These are phyloP conservation scores for Waitea zeae DNA, from an alignment of 1,284 basidiomycete genomes.

Conservation along the genomic window DNA sequence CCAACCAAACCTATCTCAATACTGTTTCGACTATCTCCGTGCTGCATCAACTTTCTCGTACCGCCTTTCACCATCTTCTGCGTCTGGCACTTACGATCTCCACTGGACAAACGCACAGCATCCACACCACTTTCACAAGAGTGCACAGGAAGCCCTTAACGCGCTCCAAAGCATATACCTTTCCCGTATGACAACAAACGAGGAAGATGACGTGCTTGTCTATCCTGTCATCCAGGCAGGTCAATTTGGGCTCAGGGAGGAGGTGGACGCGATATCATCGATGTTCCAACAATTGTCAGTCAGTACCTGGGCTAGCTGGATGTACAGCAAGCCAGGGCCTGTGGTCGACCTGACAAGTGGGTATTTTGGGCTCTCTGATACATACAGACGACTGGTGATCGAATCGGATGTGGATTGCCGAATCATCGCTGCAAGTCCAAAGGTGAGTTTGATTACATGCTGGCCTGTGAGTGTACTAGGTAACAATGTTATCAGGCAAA, in stretches of 20 bases:
- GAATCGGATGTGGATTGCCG: conserved; percentile 43
- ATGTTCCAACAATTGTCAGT: conserved; percentile 35
- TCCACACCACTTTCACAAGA: too few species aligned
- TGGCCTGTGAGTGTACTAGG: too few species aligned
- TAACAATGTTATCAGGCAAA: too few species aligned
- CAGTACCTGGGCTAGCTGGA: neutral
- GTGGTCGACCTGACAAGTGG: conserved; percentile 76
- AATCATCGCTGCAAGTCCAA: conserved; percentile 78
- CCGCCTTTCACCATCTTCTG: conserved; percentile 23
- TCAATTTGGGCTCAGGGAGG: conserved; percentile 68
- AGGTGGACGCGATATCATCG: conserved; percentile 45
- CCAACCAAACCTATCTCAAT: conserved; percentile 55
- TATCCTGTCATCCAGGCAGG: conserved; percentile 79
- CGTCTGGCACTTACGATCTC: neutral
- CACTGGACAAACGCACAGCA: conserved; percentile 16
- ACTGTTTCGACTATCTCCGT: conserved; percentile 69
- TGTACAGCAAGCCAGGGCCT: conserved; percentile 13
- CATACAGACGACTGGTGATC: conserved; percentile 68
- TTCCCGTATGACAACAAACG: too few species aligned
- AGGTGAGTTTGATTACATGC: conserved; percentile 44
- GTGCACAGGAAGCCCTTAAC: too few species aligned
- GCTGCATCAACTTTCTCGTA: conserved; percentile 66
- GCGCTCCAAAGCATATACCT: too few species aligned
- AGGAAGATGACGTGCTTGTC: conserved; percentile 39
- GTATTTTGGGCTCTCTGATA: conserved; percentile 80